Evolutionary conservation across 257 asterid genomes (phyloP).

Genomic region (Nicotiana obtusifolia): DNA sequence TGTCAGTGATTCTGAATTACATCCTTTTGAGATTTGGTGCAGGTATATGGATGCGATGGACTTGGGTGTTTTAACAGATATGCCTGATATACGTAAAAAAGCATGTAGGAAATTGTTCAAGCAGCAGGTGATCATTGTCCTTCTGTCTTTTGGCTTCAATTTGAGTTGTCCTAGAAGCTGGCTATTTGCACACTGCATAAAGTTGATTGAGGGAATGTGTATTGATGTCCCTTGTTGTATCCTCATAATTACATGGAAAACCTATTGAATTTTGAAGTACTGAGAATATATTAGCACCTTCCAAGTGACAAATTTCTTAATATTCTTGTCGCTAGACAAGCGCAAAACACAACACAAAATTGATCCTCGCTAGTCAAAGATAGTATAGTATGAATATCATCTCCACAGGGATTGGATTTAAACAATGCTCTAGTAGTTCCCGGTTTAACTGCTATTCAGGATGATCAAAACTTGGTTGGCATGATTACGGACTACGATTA

Average conservation of each 20-base stretch:
- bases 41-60: conserved; percentile 78
- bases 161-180: neutral
- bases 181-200: neutral
- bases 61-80: conserved; percentile 63
- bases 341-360: too few relatives aligned
- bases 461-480: too few relatives aligned
- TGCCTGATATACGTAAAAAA: conserved; percentile 67
- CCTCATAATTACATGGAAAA: neutral
- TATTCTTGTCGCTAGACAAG: neutral
- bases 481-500: too few relatives aligned
- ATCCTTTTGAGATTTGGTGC: neutral
- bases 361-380: too few relatives aligned
- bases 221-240: neutral
- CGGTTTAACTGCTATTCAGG: too few relatives aligned
- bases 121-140: conserved; percentile 54
- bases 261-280: neutral
- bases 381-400: too few relatives aligned
- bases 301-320: neutral
- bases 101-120: conserved; percentile 57
- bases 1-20: neutral
- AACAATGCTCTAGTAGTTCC: too few relatives aligned
- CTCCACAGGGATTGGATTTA: too few relatives aligned
- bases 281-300: neutral
- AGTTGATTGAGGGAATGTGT: neutral
- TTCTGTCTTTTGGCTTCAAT: neutral